Base-by-base conservation (phyloP, 2,329 filamentous ascomycete species). In the Stachybotrys chartarum region DNA sequence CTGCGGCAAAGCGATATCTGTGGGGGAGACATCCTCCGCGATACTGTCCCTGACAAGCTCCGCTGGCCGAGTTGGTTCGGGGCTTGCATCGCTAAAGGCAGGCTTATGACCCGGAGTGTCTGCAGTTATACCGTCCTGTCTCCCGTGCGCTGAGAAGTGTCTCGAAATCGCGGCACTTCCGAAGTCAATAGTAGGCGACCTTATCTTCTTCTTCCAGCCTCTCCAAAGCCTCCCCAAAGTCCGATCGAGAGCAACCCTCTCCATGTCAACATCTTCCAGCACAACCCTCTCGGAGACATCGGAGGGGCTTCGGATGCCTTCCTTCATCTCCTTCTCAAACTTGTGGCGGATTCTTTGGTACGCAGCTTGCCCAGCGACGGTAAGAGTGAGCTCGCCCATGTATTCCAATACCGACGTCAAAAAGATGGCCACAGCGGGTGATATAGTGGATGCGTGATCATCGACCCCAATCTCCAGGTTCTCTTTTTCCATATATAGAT, bases 361-460 rank as follows among this genome's bases (percentile, higher is more conserved):
- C 1, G 94, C 88, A 31, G 90, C 91, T 67, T 96, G 88, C 14
- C 90, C 90, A 16, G 91, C 90, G 45, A 95, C 83, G n/a, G 92
- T 82, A 58, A 99, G 76, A 7, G 91, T 88, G 68, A 96, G 89
- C 72, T 99, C 94, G 35, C 90, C 93, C 71, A 99, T 85, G 66
- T 91, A 94, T 71, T 99, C 94, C 47, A 99, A 78, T 58, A 99
- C 90, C 0, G 93, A 95, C 0, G 94, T 97, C 50, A 99, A 76
- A 72, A 97, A 99, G 60, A 99, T 97, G 56, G 94, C 92, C 14
- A 95, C 90, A 0, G 92, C 88, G 32, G 94, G 92, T 0, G 91
- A 95, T 18, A 97, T 88, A 51, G 85, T 80, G 52, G 84, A 83
- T 42, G 81, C 72, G 42, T 80, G 75, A 57, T 86, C 83, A 46